Evolutionary conservation across 495 filamentous ascomycete species (phyloP).

Genomic region (Penicilliopsis zonata): DNA sequence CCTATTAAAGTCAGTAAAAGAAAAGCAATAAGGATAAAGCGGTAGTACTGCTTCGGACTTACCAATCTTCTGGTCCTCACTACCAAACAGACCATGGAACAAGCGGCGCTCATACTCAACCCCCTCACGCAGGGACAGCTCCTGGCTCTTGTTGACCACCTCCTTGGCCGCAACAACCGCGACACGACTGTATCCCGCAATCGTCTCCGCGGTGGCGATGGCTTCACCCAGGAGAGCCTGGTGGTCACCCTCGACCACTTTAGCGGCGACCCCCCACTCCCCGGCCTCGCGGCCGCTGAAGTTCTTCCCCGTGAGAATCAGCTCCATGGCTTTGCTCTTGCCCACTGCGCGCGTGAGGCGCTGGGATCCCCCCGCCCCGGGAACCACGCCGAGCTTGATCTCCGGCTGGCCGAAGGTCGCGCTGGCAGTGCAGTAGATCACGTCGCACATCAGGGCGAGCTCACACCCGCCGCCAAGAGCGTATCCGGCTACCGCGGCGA

Average conservation of each 20-base stretch:
- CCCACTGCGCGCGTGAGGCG: constrained; percentile 79
- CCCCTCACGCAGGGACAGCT: constrained; percentile 71
- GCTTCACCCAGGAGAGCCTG: constrained; percentile 71
- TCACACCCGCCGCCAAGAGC: constrained; percentile 94
- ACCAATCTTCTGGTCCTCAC: constrained; percentile 92
- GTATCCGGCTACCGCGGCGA: constrained; percentile 88
- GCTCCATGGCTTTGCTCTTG: constrained; percentile 86
- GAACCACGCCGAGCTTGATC: constrained; percentile 86
- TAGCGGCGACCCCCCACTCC: constrained; percentile 81
- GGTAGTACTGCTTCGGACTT: constrained; percentile 16
- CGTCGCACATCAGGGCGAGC: constrained; percentile 94
- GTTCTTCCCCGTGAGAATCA: constrained; percentile 76
- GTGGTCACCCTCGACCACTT: constrained; percentile 60
- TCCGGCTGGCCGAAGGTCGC: constrained; percentile 95
- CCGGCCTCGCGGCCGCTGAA: constrained; percentile 74
- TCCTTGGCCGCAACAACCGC: constrained; percentile 90
- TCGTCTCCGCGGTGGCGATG: constrained; percentile 72
- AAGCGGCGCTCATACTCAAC: constrained; percentile 88
- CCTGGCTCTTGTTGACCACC: constrained; percentile 95
- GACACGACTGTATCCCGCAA: constrained; percentile 68
- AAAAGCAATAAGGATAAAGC: neutral
- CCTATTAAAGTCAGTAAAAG: constrained; percentile 24
- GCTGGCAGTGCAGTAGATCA: constrained; percentile 72
- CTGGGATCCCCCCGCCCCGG: constrained; percentile 86
- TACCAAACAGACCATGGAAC: constrained; percentile 89